Evolutionary conservation across 1,284 basidiomycete genomes (phyloP), one percentile per base, ranked within the genome.

Genomic region (Inonotus obliquus): DNA sequence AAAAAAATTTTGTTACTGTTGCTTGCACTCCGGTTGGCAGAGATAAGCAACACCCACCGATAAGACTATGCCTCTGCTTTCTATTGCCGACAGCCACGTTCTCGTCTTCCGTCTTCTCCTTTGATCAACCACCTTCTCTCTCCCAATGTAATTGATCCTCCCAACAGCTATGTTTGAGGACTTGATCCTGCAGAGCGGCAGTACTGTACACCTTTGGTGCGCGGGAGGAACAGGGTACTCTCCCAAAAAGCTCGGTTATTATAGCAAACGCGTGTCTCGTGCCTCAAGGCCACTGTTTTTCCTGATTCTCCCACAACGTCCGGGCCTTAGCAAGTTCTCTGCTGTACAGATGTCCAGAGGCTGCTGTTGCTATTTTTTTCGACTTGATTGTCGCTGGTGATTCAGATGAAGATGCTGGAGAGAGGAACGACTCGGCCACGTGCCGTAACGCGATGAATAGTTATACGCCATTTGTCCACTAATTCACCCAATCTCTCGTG

Each of bases 21-120:
- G 48, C n/a, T 9, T 47, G 57, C 57, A 17, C 19, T 59, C 57
- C 57, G 57, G 57, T 60, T 60, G 59, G 59, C 37, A 54, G 59
- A 60, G 59, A 60, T 60, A 60, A 60, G 59, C 49, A 39, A n/a
- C 35, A 39, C 37, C 44, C 23, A 48, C 39, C 45, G 59, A 60
- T 60, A 60, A 60, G 59, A 44, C 6, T 44, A 44, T 32, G 32
- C 9, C 9, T 32, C 9, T 4, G n/a, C 13, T n/a, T 11, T 14
- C 19, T 32, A 32, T 39, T 11, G 41, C 45, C 19, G 23, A 25
- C 47, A 13, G 39, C 27, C 11, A n/a, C 59, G 10, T 21, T 27
- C 57, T 11, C 44, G 32, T 51, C 37, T 48, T 59, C 47, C 48
- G 23, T 54, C 39, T 19, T 44, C n/a, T n/a, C n/a, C n/a, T n/a